Evolutionary conservation across 2,329 filamentous ascomycete genomes (phyloP), one percentile per base, ranked within the genome.

Genomic region (Sclerotinia spermophila): DNA sequence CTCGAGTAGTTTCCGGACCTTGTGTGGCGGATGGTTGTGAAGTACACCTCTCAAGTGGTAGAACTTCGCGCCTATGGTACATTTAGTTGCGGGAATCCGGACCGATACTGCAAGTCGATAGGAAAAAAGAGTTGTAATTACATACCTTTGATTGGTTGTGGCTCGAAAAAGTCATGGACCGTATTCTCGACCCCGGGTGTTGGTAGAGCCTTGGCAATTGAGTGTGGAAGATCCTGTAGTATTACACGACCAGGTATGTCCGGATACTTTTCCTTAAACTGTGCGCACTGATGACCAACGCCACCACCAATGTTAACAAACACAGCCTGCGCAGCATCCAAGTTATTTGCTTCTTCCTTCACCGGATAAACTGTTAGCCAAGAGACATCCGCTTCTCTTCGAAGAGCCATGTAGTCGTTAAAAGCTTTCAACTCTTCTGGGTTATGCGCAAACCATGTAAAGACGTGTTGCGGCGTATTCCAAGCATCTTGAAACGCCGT

Each of bases 291-390:
- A 19, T 83, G 80, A 1, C 82, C 82, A 13, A 77, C 75, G 2
- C 79, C 80, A 45, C 82, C 81, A 15, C 81, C 81, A 11, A 83
- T 75, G 71, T 84, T 80, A 4, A 84, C 81, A 59, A 82, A 77
- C 42, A 83, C 19, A 0, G 64, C 33, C 40, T 19, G 33, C 27
- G 38, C n/a, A 5, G 44, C n/a, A 17, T 53, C 33, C 10, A 19
- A 38, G 10, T 40, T 42, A 6, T 35, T 15, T 11, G 42, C 27
- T 45, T 65, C 61, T 33, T 38, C 30, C 6, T 15, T n/a, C 5
- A 65, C 24, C 5, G 45, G 61, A 65, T 65, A 51, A 3, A 65
- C 42, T 15, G 10, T 27, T 27, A 65, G 24, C 61, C 45, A 51
- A 8, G n/a, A 33, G 24, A 24, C 10, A 5, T 53, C 21, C 5